Evolutionary conservation across 345 rosid genomes (phyloP).

Genomic region (Combretum micranthum): DNA sequence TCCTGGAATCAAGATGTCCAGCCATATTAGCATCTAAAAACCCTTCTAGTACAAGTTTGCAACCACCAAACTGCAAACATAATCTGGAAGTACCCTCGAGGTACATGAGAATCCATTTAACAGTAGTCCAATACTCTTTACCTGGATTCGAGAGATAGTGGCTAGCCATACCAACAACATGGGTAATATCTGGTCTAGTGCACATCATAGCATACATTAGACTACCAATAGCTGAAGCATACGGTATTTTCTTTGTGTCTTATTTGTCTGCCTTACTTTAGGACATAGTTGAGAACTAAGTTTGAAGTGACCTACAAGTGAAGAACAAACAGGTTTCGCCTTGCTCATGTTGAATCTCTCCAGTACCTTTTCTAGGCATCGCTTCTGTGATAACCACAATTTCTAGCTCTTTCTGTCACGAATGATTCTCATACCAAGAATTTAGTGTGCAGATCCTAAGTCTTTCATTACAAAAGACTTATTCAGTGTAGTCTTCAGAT

Average conservation of each 20-base stretch:
- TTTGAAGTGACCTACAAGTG: neutral
- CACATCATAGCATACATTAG: conserved; percentile 6
- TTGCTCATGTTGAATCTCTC: neutral
- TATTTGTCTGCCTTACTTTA: no score
- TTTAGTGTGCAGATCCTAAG: no score
- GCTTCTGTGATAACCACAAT: no score
- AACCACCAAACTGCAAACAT: no score
- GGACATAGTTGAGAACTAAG: neutral
- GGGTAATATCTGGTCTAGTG: neutral
- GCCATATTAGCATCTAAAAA: neutral
- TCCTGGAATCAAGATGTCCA: neutral
- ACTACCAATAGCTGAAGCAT: conserved; percentile 1
- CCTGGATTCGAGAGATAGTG: no score
- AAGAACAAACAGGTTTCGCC: neutral
- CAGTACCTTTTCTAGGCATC: neutral
- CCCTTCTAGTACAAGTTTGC: neutral
- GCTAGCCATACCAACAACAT: no score
- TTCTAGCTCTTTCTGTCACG: no score
- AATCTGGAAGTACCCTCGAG: neutral
- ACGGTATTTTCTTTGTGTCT: neutral
- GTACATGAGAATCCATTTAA: no score
- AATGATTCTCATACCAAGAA: no score
- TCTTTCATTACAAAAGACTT: no score
- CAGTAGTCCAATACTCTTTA: no score
- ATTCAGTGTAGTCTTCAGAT: no score